A percentile compares a stretch with the other conserved stretches of the same genome.
Conservation (phyloP, 306 rosid species). For the Cicer chorassanicum region DNA sequence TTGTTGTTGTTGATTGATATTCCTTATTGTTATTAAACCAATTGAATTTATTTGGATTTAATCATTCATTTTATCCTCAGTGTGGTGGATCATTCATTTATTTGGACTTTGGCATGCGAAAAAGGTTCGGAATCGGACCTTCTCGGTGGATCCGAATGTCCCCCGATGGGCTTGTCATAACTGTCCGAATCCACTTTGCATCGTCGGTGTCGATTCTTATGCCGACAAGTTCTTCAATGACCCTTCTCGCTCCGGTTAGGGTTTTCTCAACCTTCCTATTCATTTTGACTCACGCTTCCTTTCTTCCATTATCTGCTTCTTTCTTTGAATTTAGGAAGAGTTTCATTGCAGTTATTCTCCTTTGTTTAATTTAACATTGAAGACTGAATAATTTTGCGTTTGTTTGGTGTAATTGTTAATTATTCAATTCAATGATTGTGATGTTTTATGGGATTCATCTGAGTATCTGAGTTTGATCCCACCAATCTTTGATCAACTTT, state of each 20-base stretch:
- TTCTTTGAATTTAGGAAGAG: background rate
- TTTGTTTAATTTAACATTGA: background rate
- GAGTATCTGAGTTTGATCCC: background rate
- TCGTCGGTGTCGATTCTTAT: no score
- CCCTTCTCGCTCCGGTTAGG: constrained; percentile 85
- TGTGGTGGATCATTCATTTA: no score
- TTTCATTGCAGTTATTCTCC: background rate
- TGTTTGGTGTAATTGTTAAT: background rate
- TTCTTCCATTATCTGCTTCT: background rate
- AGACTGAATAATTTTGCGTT: background rate
- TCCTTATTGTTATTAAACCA: no score
- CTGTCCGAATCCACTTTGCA: no score
- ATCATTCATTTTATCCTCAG: no score
- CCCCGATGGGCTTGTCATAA: no score
- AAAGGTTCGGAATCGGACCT: constrained; percentile 61
- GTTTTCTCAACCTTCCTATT: background rate
- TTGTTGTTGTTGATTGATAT: no score
- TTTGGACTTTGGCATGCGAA: no score
- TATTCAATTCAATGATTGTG: background rate
- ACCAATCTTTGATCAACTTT: background rate
- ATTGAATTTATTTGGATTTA: no score
- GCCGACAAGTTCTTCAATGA: no score
- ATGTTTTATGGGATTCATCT: background rate
- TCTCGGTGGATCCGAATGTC: constrained; percentile 76
- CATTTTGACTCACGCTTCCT: background rate